Evolutionary conservation across 2,329 filamentous ascomycete species (phyloP).

Genomic region (Aureobasidium namibiae): DNA sequence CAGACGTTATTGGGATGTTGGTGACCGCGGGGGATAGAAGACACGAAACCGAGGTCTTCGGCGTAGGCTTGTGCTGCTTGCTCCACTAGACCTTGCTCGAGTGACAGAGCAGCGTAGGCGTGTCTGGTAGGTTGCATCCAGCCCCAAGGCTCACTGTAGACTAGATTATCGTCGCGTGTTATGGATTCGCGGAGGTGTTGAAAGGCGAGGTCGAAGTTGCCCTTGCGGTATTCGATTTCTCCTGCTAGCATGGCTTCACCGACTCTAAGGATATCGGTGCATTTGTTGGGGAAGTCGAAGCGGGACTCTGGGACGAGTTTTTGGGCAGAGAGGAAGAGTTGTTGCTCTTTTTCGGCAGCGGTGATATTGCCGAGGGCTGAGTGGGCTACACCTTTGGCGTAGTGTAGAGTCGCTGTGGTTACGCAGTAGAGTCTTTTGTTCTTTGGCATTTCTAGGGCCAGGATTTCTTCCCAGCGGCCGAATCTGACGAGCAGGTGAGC

Average conservation of each 20-base stretch:
- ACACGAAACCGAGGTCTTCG: slow-evolving; percentile 34
- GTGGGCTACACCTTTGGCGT: slow-evolving; percentile 59
- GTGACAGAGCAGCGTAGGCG: slow-evolving; percentile 57
- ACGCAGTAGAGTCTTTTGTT: slow-evolving; percentile 58
- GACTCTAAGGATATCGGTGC: slow-evolving; percentile 54
- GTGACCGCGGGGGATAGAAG: slow-evolving; percentile 52
- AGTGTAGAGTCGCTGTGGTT: slow-evolving; percentile 60
- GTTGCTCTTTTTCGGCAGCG: slow-evolving; percentile 40
- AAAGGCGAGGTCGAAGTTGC: slow-evolving; percentile 52
- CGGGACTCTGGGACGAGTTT: slow-evolving; percentile 49
- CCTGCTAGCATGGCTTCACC: slow-evolving; percentile 59
- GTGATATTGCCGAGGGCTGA: slow-evolving; percentile 50
- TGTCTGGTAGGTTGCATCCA: slow-evolving; percentile 70
- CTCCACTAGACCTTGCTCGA: slow-evolving; percentile 50
- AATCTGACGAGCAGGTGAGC: slow-evolving; percentile 69
- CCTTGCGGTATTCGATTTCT: slow-evolving; percentile 62
- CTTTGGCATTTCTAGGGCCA: slow-evolving; percentile 47
- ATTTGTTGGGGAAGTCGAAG: slow-evolving; percentile 63
- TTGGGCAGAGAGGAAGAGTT: slow-evolving; percentile 44
- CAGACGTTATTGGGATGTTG: slow-evolving; percentile 68
- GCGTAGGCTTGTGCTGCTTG: slow-evolving; percentile 32
- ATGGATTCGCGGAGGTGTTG: slow-evolving; percentile 49
- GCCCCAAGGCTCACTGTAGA: slow-evolving; percentile 66
- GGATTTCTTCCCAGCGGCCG: slow-evolving; percentile 60
- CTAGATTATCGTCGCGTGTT: slow-evolving; percentile 50